Percentiles rank a stretch among this genome's conserved stretches.
Evolutionary conservation across 1,284 basidiomycete species (phyloP).

Genomic region (Cryptococcus floricola): DNA sequence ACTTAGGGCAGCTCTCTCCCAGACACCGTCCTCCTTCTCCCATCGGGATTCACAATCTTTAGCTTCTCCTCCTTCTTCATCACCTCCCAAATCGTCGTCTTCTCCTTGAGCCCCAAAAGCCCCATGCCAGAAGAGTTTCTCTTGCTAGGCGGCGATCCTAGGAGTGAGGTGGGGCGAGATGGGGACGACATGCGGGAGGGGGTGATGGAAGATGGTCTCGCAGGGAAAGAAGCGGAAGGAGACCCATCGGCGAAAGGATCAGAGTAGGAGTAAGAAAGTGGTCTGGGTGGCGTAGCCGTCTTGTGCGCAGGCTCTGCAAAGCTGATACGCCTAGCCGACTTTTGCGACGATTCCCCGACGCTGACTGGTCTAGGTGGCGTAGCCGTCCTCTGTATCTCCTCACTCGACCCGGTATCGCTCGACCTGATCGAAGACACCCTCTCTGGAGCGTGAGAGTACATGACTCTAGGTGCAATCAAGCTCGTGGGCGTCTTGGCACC

Average conservation of each 20-base stretch:
- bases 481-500: slow-evolving; percentile 14
- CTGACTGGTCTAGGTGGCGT: background rate
- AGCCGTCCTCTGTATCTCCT: background rate
- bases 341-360: too few relatives aligned
- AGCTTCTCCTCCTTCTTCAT: slow-evolving; percentile 13
- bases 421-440: background rate
- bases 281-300: background rate
- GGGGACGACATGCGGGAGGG: background rate
- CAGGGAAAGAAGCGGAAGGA: background rate
- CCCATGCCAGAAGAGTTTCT: background rate
- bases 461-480: slow-evolving; percentile 21
- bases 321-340: background rate
- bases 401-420: background rate
- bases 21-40: background rate
- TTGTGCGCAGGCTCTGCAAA: background rate
- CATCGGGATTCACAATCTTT: slow-evolving; percentile 14
- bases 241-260: background rate
- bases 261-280: background rate
- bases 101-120: too few relatives aligned
- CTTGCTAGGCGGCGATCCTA: background rate
- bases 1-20: background rate
- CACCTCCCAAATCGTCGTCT: slow-evolving; percentile 15
- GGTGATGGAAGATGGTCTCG: background rate
- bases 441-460: slow-evolving; percentile 17
- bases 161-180: background rate